phyloP scores from a whole-genome alignment of 768 basidiomycete species.

The Termitomyces heimii region DNA sequence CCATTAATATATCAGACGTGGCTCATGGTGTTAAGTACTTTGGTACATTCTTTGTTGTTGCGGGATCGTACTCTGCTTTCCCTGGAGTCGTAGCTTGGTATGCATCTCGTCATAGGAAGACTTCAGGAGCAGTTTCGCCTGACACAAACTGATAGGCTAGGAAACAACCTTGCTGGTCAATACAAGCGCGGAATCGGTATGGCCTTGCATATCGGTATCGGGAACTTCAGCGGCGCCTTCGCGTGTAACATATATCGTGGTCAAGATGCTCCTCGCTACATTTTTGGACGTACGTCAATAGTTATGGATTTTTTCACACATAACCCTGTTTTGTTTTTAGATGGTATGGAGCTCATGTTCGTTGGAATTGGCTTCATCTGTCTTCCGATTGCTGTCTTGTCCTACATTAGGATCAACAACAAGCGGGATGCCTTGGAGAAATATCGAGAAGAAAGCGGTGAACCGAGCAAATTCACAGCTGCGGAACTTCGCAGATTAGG shows the following conservation, averaged over 20 bases:
- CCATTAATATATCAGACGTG: slow-evolving; percentile 55
- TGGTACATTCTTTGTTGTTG: slow-evolving; percentile 63
- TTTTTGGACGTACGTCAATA: slow-evolving; percentile 52
- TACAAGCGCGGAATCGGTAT: slow-evolving; percentile 68
- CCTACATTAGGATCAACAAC: slow-evolving; percentile 52
- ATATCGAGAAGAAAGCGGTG: slow-evolving; percentile 23
- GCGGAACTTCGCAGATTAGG: slow-evolving; percentile 41
- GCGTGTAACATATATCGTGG: slow-evolving; percentile 58
- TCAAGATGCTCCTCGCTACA: slow-evolving; percentile 53
- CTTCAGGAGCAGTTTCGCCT: not conserved
- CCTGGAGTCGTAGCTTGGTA: slow-evolving; percentile 63
- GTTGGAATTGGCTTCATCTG: slow-evolving; percentile 56
- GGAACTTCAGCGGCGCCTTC: slow-evolving; percentile 61
- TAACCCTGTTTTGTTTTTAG: slow-evolving; percentile 22
- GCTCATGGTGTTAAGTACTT: slow-evolving; percentile 59
- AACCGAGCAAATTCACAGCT: slow-evolving; percentile 24
- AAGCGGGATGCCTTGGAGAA: slow-evolving; percentile 36
- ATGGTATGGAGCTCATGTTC: slow-evolving; percentile 62
- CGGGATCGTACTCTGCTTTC: slow-evolving; percentile 54
- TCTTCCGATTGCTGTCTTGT: slow-evolving; percentile 39
- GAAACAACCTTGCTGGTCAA: slow-evolving; percentile 61
- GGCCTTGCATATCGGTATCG: slow-evolving; percentile 64
- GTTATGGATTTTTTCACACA: not conserved
- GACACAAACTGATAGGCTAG: slow-evolving; percentile 35
- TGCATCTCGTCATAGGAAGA: slow-evolving; percentile 1